Evolutionary conservation across 2,329 filamentous ascomycete species (phyloP), one percentile per base, ranked within the genome.

Genomic region (Coniochaeta sp.): DNA sequence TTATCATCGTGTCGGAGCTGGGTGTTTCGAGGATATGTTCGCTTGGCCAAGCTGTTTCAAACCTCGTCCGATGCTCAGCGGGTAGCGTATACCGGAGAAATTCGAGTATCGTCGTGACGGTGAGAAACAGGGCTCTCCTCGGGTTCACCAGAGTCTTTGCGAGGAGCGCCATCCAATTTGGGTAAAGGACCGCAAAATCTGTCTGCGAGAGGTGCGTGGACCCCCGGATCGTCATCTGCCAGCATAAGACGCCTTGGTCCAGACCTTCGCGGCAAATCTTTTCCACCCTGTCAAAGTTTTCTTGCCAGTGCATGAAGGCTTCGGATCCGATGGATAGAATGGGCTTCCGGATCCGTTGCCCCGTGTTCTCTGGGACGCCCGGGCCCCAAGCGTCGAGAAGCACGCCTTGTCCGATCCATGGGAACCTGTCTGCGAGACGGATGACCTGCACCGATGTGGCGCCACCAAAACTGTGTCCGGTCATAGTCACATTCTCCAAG

Each of bases 291-390:
- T 79, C 67, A 60, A 84, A 85, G 55, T 86, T 87, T 2, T 74
- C 71, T 20, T 78, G 74, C 83, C 83, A 87, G 65, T 86, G 83
- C 72, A 85, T 85, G 67, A 87, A 87, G 0, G 82, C 83, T 63
- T 87, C 84, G 6, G 76, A 81, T 48, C 84, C 85, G 60, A 87
- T 81, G 3, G 78, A 79, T 6, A 87, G 71, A 7, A 87, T 60
- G 5, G 83, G 83, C 12, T 76, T 72, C 32, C 70, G 67, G 6
- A 76, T 65, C 14, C 71, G 69, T 4, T 58, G 49, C 47, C 55
- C 57, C 70, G 59, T 1, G 70, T 66, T 16, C 72, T 68, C 27
- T 76, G 71, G 63, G 51, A 74, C 51, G 57, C 65, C 79, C 58
- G 69, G 66, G 4, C 75, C 83, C 83, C 83, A 87, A 7, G 82